Evolutionary conservation across 768 basidiomycete genomes (phyloP).

Genomic region (Suillus clintonianus): DNA sequence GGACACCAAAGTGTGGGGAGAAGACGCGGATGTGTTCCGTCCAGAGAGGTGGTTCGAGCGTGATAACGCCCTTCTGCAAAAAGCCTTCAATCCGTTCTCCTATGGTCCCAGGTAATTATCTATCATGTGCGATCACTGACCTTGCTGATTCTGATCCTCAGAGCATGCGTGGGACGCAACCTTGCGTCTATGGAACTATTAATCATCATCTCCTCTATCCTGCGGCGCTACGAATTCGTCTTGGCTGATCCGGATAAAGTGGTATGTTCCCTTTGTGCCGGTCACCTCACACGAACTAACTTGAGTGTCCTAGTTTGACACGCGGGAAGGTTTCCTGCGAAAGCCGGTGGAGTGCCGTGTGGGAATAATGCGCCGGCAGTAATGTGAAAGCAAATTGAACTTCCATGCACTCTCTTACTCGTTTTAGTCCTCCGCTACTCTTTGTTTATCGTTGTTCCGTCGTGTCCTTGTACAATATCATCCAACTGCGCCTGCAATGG

Average conservation of each 20-base stretch:
- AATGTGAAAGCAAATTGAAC: slow-evolving; percentile 17
- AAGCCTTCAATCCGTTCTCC: slow-evolving; percentile 85
- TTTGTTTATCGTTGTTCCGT: background rate
- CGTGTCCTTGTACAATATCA: background rate
- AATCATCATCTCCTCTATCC: slow-evolving; percentile 79
- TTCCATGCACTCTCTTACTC: background rate
- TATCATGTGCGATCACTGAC: slow-evolving; percentile 1
- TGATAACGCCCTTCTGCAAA: slow-evolving; percentile 60
- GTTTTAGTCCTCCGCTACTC: background rate
- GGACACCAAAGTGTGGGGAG: slow-evolving; percentile 71
- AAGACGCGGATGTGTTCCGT: slow-evolving; percentile 69
- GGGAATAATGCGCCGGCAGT: slow-evolving; percentile 67
- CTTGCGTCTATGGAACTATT: slow-evolving; percentile 77
- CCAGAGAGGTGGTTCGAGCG: slow-evolving; percentile 87
- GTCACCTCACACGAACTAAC: slow-evolving; percentile 9
- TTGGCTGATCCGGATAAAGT: slow-evolving; percentile 57
- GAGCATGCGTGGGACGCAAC: slow-evolving; percentile 85
- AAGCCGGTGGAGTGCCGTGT: slow-evolving; percentile 77
- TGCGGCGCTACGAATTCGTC: slow-evolving; percentile 75
- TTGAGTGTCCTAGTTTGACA: slow-evolving; percentile 53
- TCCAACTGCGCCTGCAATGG: background rate
- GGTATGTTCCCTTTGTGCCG: slow-evolving; percentile 39
- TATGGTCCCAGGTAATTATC: slow-evolving; percentile 81
- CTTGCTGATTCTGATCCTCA: slow-evolving; percentile 24
- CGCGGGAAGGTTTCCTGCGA: slow-evolving; percentile 83